Conservation (phyloP, 2,329 filamentous ascomycete species). For the Calonectria fujianensis region DNA sequence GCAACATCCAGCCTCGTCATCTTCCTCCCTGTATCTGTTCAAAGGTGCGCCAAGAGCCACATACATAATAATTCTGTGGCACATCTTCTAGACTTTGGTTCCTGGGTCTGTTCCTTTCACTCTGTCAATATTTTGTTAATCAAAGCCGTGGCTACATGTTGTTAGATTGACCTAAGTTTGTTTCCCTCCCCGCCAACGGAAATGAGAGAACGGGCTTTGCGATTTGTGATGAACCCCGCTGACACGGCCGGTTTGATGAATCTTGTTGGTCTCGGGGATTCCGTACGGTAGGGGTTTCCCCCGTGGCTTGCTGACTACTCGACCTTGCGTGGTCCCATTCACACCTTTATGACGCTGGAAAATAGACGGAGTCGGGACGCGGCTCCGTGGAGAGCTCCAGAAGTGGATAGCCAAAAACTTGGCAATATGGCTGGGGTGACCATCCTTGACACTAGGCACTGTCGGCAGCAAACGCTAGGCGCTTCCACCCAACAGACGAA, state of each 20-base stretch:
- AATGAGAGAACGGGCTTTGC: constrained; percentile 16
- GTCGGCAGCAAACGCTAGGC: too few species aligned
- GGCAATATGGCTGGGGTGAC: constrained; percentile 5
- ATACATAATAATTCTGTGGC: constrained; percentile 1
- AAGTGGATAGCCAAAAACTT: constrained; percentile 28
- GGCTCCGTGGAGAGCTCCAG: constrained; percentile 24
- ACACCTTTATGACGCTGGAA: constrained; percentile 17
- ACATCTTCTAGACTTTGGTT: background rate
- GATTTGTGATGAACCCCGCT: background rate
- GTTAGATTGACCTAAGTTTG: background rate
- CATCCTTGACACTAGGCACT: background rate
- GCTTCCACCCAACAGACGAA: background rate
- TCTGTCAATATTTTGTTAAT: background rate
- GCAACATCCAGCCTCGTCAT: constrained; percentile 20
- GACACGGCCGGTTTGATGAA: background rate
- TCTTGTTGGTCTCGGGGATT: background rate
- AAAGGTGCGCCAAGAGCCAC: constrained; percentile 1
- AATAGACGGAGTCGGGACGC: constrained; percentile 10
- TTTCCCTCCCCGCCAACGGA: background rate
- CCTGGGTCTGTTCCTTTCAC: constrained; percentile 5
- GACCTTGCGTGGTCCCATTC: background rate
- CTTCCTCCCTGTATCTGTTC: background rate
- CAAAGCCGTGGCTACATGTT: background rate
- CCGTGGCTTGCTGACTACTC: background rate
- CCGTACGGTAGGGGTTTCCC: background rate